Evolutionary conservation across 805 yeast genomes (phyloP), one percentile per base, ranked within the genome.

Genomic region (Metschnikowia proteae): DNA sequence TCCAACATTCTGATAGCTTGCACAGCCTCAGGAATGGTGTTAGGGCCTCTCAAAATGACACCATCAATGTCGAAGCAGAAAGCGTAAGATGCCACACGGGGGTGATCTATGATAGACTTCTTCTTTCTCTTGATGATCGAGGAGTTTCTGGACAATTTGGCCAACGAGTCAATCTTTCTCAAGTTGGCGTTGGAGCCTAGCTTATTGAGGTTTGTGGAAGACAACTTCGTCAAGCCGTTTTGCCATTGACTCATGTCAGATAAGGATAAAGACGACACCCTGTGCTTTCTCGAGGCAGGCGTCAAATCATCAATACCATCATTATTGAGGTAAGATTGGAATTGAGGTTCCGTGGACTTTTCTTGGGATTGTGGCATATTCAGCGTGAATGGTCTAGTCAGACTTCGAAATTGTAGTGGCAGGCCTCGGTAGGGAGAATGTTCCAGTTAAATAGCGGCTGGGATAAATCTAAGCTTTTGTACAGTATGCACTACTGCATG

Each of bases 31-130:
- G 94, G 91, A 42, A 89, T 84, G 5, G 92, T 85, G 46, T 84
- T 80, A 1, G 94, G 91, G 11, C 96, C 96, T 51, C 87, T 77
- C 54, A 89, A 82, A 40, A 89, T 80, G 41, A 89, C 97, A 38
- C 97, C 97, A 63, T 89, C 97, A 48, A 89, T 89, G 68, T 90
- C 96, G 65, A 90, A 89, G 36, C 95, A 94, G 72, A 89, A 89
- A 2, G 96, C 96, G 61, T 86, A 86, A 2, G 87, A 82, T 1
- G 91, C 90, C 36, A 86, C 83, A 62, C 92, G 74, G 36, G 71
- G 79, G 63, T 86, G 92, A 60, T 84, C 87, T 55, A 86, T 75
- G 13, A 81, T 76, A 3, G 66, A 54, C 58, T 74, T 79, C 70
- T 74, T 78, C 65, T 68, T 75, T 51, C 78, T 72, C 60, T 65